Base-by-base conservation (phyloP, 495 filamentous ascomycete species). In the Durotheca rogersii region DNA sequence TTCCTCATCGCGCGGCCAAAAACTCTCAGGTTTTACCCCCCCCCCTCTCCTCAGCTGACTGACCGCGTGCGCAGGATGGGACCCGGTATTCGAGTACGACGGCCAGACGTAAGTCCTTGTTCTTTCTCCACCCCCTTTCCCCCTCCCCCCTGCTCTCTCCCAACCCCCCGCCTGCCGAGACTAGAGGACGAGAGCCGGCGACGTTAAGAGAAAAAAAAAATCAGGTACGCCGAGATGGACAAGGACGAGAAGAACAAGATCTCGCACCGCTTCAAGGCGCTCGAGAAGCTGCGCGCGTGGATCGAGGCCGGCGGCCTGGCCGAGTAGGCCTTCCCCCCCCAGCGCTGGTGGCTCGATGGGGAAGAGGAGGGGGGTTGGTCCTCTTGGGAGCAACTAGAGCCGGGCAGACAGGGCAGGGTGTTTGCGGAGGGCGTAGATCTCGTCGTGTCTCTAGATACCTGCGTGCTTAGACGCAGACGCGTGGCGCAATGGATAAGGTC, bases 61-160 rank as follows among this genome's bases (percentile, higher is more conserved):
- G 48, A 58, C 20, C 2, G 35, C 15, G 1, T 30, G 2, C 11
- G 3, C 32, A 90, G 90, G 90, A 9, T 97, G 94, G 93, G 93
- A 99, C 65, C 82, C 94, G 0, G 87, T 95, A 38, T 99, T 99
- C 59, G 93, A 99, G 71, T 91, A 93, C 59, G 81, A 92, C 55
- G 92, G 91, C 37, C 72, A 89, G 70, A 98, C 93, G 70, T 97
- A 69, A 68, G 79, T 72, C 16, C 44, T 14, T n/a, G 29, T 41
- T n/a, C 29, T 3, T 9, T 21, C 9, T 21, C 6, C 29, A 20
- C 14, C 2, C 17, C 20, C 18, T 6, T 30, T 34, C 19, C 23
- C 46, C 30, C 14, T 19, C 15, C 10, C 0, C 1, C 7, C 4
- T 14, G 4, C 10, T 18, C 7, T 46, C 18, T 19, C 35, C 31